These are phyloP conservation scores for Limonium bicolor DNA, from an alignment of 148 eudicot species.

Conservation along the genomic window DNA sequence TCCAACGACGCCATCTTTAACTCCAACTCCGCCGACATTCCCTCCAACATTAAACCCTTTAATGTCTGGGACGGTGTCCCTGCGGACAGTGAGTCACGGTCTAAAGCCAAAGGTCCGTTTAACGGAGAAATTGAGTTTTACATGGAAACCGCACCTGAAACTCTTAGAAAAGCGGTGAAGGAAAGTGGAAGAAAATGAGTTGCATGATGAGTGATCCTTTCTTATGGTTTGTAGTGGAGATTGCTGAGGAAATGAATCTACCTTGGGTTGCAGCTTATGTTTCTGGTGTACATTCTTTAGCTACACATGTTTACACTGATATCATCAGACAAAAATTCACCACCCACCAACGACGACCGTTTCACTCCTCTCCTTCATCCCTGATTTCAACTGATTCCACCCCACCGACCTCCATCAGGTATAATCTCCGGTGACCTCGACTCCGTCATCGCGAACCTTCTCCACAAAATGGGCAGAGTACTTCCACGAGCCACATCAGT, in stretches of 20 bases:
- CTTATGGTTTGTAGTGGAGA: slow-evolving; percentile 30
- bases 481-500: slow-evolving; percentile 17
- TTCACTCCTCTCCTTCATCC: slow-evolving; percentile 2
- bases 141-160: slow-evolving; percentile 13
- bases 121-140: slow-evolving; percentile 22
- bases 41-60: slow-evolving; percentile 12
- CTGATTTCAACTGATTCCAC: slow-evolving; percentile 16
- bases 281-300: slow-evolving; percentile 17
- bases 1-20: slow-evolving; percentile 16
- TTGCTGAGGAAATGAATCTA: slow-evolving; percentile 24
- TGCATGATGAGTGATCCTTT: slow-evolving; percentile 41
- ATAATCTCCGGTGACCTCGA: slow-evolving; percentile 15
- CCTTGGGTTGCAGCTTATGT: slow-evolving; percentile 32
- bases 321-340: slow-evolving; percentile 21
- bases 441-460: slow-evolving; percentile 16
- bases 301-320: slow-evolving; percentile 31
- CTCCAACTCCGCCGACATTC: background rate
- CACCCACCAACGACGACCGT: background rate
- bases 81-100: slow-evolving; percentile 8
- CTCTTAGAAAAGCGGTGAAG: slow-evolving; percentile 17
- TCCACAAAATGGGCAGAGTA: slow-evolving; percentile 19
- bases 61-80: slow-evolving; percentile 12
- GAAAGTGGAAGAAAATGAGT: slow-evolving; percentile 21
- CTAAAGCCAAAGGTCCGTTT: slow-evolving; percentile 14
- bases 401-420: slow-evolving; percentile 15